A percentile compares a stretch with the other conserved stretches of the same genome.
Conservation (phyloP, 345 rosid species). For the Cochlearia excelsa region DNA sequence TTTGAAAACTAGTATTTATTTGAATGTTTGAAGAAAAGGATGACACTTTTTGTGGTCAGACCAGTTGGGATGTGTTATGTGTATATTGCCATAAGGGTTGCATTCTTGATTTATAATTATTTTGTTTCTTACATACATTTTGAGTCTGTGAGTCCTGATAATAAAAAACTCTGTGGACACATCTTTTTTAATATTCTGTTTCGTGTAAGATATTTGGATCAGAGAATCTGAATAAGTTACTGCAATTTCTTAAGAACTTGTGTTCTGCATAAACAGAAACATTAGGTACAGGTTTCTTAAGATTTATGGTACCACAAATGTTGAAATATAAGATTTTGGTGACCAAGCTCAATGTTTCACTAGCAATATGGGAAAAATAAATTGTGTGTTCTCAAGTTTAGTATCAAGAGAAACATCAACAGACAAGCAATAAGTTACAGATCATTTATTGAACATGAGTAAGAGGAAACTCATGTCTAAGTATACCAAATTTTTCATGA, state of each 20-base stretch:
- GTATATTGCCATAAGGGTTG: slow-evolving; percentile 26
- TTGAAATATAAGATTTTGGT: too few relatives aligned
- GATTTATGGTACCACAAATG: too few relatives aligned
- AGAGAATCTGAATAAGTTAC: background rate
- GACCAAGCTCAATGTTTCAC: too few relatives aligned
- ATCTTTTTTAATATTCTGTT: too few relatives aligned
- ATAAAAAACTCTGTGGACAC: too few relatives aligned
- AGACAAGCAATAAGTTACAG: background rate
- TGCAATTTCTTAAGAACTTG: background rate
- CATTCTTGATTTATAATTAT: slow-evolving; percentile 29
- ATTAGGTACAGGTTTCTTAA: too few relatives aligned
- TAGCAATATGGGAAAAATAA: background rate
- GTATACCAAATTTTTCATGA: slow-evolving; percentile 6
- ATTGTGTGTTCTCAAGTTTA: slow-evolving; percentile 3
- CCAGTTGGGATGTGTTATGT: slow-evolving; percentile 12
- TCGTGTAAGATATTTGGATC: too few relatives aligned
- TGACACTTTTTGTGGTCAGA: slow-evolving; percentile 31
- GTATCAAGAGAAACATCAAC: slow-evolving; percentile 8
- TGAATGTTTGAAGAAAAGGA: slow-evolving; percentile 30
- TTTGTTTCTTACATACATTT: slow-evolving; percentile 22
- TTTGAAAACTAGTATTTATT: slow-evolving; percentile 27
- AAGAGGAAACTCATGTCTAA: slow-evolving; percentile 4
- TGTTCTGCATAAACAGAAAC: too few relatives aligned
- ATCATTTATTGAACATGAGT: slow-evolving; percentile 18
- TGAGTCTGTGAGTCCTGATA: background rate